Evolutionary conservation across 2,329 filamentous ascomycete genomes (phyloP).

Genomic region (Talaromyces albobiverticillius): DNA sequence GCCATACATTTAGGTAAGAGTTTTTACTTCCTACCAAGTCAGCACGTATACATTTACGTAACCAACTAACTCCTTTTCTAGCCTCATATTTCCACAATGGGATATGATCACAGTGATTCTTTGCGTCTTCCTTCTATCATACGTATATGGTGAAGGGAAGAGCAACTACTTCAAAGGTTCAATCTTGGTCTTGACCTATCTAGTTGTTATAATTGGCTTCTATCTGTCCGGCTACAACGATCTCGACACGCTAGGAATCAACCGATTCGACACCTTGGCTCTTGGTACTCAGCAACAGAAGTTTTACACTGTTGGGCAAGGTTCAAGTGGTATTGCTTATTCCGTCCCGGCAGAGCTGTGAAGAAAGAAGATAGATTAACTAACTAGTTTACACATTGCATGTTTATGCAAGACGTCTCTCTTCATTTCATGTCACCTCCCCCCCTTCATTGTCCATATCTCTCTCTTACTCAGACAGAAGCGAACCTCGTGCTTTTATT

Average conservation of each 20-base stretch:
- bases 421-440: not conserved
- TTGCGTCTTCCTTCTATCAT: slow-evolving; percentile 92
- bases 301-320: slow-evolving; percentile 13
- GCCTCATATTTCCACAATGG: slow-evolving; percentile 95
- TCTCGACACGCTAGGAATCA: slow-evolving; percentile 47
- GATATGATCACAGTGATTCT: slow-evolving; percentile 97
- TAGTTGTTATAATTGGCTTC: slow-evolving; percentile 89
- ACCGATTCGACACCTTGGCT: slow-evolving; percentile 48
- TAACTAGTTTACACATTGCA: not conserved
- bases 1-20: slow-evolving; percentile 53
- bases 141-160: slow-evolving; percentile 98
- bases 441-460: not conserved
- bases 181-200: slow-evolving; percentile 86
- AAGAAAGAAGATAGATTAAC: not conserved
- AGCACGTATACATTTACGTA: not conserved
- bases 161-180: slow-evolving; percentile 99
- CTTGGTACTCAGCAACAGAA: slow-evolving; percentile 19
- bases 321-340: slow-evolving; percentile 12
- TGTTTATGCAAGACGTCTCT: not conserved
- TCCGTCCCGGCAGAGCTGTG: not conserved
- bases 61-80: slow-evolving; percentile 27
- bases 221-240: slow-evolving; percentile 72
- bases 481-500: too few species aligned
- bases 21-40: not conserved
- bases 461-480: not conserved